These are phyloP conservation scores for Paraconiothyrium sp. DNA, from an alignment of 2,329 filamentous ascomycete genomes.

Conservation along the genomic window DNA sequence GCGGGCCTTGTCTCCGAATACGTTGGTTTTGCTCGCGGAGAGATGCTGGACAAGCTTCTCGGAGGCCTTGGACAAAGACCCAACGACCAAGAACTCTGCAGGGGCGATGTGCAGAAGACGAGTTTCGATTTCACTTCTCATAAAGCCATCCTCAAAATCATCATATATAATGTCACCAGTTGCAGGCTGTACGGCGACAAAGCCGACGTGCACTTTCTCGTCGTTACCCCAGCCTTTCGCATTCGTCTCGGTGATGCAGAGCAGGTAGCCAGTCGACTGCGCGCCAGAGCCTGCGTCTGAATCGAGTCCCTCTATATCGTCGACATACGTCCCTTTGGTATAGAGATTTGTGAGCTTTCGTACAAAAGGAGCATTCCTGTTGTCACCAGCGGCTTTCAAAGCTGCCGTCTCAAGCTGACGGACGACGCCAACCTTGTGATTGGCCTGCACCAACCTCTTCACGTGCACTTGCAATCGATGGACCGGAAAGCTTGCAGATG, in stretches of 20 bases:
- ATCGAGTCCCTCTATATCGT: slow-evolving; percentile 86
- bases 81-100: slow-evolving; percentile 93
- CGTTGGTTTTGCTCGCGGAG: slow-evolving; percentile 85
- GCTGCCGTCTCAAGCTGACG: slow-evolving; percentile 95
- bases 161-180: slow-evolving; percentile 98
- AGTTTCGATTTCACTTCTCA: slow-evolving; percentile 96
- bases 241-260: slow-evolving; percentile 88
- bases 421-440: slow-evolving; percentile 95
- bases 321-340: slow-evolving; percentile 97
- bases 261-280: slow-evolving; percentile 79
- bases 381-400: slow-evolving; percentile 93
- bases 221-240: slow-evolving; percentile 84
- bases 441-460: slow-evolving; percentile 88
- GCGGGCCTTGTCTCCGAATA: slow-evolving; percentile 89
- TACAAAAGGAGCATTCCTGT: slow-evolving; percentile 89
- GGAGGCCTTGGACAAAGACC: slow-evolving; percentile 86
- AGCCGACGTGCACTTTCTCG: slow-evolving; percentile 90
- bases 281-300: slow-evolving; percentile 63
- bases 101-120: slow-evolving; percentile 94
- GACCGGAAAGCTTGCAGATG: slow-evolving; percentile 93
- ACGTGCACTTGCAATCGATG: slow-evolving; percentile 92
- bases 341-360: slow-evolving; percentile 96
- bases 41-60: slow-evolving; percentile 93
- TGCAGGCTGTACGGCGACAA: slow-evolving; percentile 92
- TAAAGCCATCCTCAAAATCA: slow-evolving; percentile 95